These are phyloP conservation scores for Apophysomyces variabilis DNA, from an alignment of 371 early-diverging fungal genomes.

Conservation along the genomic window DNA sequence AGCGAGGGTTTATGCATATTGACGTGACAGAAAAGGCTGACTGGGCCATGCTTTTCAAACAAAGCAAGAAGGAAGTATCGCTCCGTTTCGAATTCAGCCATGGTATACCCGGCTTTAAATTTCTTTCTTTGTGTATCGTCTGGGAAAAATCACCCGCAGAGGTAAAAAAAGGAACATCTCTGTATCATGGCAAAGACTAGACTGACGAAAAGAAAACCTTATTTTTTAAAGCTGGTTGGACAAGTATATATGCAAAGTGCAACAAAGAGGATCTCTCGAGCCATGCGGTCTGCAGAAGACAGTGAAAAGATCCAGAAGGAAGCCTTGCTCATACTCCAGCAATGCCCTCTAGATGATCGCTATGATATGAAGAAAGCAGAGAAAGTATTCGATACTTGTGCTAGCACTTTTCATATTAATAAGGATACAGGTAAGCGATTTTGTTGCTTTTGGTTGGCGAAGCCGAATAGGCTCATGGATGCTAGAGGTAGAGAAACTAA, in stretches of 20 bases:
- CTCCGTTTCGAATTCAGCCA: slow-evolving; percentile 23
- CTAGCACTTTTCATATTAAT: not conserved
- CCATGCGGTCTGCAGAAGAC: slow-evolving; percentile 24
- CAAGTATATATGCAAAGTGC: slow-evolving; percentile 36
- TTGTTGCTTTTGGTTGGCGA: not conserved
- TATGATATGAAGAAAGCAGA: slow-evolving; percentile 18
- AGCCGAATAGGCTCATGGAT: not conserved
- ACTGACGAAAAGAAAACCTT: not conserved
- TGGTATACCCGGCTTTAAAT: slow-evolving; percentile 14
- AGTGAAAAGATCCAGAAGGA: slow-evolving; percentile 24
- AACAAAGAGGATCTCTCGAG: slow-evolving; percentile 25
- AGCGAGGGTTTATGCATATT: slow-evolving; percentile 36
- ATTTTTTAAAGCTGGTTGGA: slow-evolving; percentile 18
- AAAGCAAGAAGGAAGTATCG: slow-evolving; percentile 15
- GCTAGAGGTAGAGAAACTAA: not conserved
- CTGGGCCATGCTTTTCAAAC: slow-evolving; percentile 18
- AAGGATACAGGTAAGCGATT: not conserved
- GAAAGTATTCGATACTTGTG: slow-evolving; percentile 10
- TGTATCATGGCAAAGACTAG: not conserved
- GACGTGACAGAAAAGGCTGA: slow-evolving; percentile 42
- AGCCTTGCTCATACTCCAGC: slow-evolving; percentile 17
- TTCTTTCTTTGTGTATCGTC: slow-evolving; percentile 39
- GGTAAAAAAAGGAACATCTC: slow-evolving; percentile 8
- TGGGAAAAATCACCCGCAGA: slow-evolving; percentile 36
- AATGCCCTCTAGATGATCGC: slow-evolving; percentile 22